Conservation (phyloP, 176 grass and related monocot genomes). For the Triticum urartu region DNA sequence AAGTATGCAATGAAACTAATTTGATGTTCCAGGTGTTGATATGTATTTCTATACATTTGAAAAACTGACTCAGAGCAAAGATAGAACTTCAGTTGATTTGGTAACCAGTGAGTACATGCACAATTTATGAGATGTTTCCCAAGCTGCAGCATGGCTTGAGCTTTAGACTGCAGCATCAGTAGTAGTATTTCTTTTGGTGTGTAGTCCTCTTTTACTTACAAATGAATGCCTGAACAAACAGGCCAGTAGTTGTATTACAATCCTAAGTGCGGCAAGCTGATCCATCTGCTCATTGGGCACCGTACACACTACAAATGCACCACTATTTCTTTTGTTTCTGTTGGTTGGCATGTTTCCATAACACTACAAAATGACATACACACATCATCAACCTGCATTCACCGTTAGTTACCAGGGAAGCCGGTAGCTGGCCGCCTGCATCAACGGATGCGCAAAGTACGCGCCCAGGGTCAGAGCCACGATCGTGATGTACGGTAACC, state of each 20-base stretch:
- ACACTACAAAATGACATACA: conserved; percentile 1
- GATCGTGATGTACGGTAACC: conserved; percentile 75
- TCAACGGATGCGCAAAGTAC: conserved; percentile 86
- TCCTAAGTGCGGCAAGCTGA: not conserved
- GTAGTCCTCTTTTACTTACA: not conserved
- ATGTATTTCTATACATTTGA: too few relatives aligned
- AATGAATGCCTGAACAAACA: not conserved
- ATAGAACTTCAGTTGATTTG: too few relatives aligned
- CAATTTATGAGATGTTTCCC: not conserved
- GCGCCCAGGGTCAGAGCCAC: conserved; percentile 73
- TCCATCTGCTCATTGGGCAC: not conserved
- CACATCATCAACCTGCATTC: conserved; percentile 21
- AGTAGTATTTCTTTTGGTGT: not conserved
- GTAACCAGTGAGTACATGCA: too few relatives aligned
- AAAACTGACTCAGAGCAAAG: too few relatives aligned
- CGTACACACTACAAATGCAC: not conserved
- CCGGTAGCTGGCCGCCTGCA: conserved; percentile 87
- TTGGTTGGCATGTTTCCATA: not conserved
- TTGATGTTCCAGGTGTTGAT: too few relatives aligned
- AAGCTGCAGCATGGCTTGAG: not conserved
- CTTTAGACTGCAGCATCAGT: not conserved
- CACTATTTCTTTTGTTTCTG: not conserved
- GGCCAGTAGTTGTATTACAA: not conserved
- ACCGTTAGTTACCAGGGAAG: conserved; percentile 69
- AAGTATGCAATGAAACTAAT: too few relatives aligned